Conservation (phyloP, 129 eudicot genomes). For the Flaveria brownii region DNA sequence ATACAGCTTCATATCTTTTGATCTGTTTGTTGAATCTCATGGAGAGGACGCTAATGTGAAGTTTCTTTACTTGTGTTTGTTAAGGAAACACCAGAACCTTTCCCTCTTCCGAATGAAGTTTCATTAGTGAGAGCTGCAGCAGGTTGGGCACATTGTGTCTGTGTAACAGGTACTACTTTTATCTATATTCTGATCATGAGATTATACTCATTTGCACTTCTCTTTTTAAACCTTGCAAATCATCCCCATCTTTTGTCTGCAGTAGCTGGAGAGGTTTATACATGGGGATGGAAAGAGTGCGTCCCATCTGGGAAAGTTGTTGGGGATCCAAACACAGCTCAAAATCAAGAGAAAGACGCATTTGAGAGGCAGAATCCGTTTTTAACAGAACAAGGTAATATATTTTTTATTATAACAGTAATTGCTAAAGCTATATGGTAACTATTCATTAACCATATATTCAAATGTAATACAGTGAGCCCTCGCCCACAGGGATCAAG, state of each 20-base stretch:
- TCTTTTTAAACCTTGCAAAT: slow-evolving; percentile 5
- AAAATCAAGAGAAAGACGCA: slow-evolving; percentile 57
- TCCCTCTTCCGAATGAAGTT: slow-evolving; percentile 81
- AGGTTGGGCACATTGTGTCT: slow-evolving; percentile 97
- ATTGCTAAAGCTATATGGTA: not conserved
- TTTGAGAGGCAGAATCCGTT: slow-evolving; percentile 54
- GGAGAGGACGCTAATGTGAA: slow-evolving; percentile 24
- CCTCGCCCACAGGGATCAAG: slow-evolving; percentile 68
- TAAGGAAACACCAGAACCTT: slow-evolving; percentile 98
- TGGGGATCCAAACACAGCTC: slow-evolving; percentile 66
- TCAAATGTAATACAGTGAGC: slow-evolving; percentile 56
- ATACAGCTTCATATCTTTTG: slow-evolving; percentile 22
- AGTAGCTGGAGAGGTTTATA: slow-evolving; percentile 80
- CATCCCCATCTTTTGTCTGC: slow-evolving; percentile 28
- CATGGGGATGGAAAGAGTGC: slow-evolving; percentile 99
- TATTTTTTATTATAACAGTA: slow-evolving; percentile 1
- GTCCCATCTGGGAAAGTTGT: slow-evolving; percentile 87
- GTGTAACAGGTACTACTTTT: slow-evolving; percentile 65
- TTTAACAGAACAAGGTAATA: slow-evolving; percentile 67
- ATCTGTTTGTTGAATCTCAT: not conserved
- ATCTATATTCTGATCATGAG: not conserved
- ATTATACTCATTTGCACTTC: not conserved
- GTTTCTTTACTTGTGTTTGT: slow-evolving; percentile 38
- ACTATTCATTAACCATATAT: slow-evolving; percentile 13
- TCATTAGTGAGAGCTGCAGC: slow-evolving; percentile 82